A percentile compares a stretch with the other conserved stretches of the same genome.
These are phyloP conservation scores for Kalanchoe fedtschenkoi DNA, from an alignment of 164 flowering plant genomes.

Conservation along the genomic window DNA sequence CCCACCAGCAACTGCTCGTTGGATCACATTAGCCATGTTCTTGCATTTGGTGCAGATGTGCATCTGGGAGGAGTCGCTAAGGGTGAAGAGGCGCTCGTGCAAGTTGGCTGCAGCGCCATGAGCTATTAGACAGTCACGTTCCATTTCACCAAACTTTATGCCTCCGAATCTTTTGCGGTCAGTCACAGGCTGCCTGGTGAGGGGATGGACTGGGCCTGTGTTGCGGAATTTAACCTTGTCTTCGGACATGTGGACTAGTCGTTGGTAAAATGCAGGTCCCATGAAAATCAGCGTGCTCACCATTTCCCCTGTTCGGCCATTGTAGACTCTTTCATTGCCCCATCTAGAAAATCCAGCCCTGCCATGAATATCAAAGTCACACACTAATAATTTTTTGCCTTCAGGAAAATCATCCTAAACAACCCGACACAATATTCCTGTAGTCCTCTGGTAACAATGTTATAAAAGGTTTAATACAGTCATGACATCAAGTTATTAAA, in stretches of 20 bases:
- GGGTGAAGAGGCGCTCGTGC: slow-evolving; percentile 81
- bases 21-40: slow-evolving; percentile 56
- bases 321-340: slow-evolving; percentile 74
- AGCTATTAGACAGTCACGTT: slow-evolving; percentile 87
- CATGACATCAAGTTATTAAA: background rate
- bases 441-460: background rate
- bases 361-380: slow-evolving; percentile 10
- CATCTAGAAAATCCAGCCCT: slow-evolving; percentile 81
- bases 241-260: slow-evolving; percentile 87
- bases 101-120: slow-evolving; percentile 93
- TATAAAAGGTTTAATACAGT: background rate
- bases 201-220: slow-evolving; percentile 95
- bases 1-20: slow-evolving; percentile 46
- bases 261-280: slow-evolving; percentile 89
- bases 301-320: slow-evolving; percentile 78
- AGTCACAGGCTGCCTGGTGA: slow-evolving; percentile 89
- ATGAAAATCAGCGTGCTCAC: slow-evolving; percentile 50
- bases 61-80: slow-evolving; percentile 85
- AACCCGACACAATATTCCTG: background rate
- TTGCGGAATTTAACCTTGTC: slow-evolving; percentile 93
- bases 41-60: slow-evolving; percentile 57
- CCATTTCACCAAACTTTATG: slow-evolving; percentile 96
- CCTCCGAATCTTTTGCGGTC: slow-evolving; percentile 94
- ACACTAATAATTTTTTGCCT: background rate
- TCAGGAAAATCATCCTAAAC: background rate